Evolutionary conservation across 2,329 filamentous ascomycete species (phyloP), one percentile per base, ranked within the genome.

Genomic region (Diaporthe sp.): DNA sequence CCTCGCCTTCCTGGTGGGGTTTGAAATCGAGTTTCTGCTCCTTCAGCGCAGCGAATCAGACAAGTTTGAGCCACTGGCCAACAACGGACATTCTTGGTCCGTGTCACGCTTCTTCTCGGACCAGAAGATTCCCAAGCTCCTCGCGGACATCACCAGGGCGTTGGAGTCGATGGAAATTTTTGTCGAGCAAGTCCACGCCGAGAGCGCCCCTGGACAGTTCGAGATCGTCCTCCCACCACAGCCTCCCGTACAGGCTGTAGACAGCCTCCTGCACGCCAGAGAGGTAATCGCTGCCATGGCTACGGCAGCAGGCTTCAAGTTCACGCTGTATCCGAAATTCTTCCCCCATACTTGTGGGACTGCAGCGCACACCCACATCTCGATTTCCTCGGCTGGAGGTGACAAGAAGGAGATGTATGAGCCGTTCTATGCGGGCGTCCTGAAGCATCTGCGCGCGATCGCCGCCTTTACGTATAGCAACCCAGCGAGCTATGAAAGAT

Each of bases 21-120:
- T 97, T 78, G 95, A 98, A 82, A 91, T 97, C 55, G 95, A 97
- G 83, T 90, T 97, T 13, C 88, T 94, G 1, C 92, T 97, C 78
- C 86, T 96, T 78, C 87, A 88, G 55, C 87, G 88, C 28, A 76
- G 78, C 1, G 78, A 81, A 13, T 77, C 81, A 2, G 82, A 83
- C 5, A 80, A 82, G n/a, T 86, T 84, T 55, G 83, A 84, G 10
- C 80, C 84, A 1, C 86, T 93, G 0, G 81, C 88, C n/a, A 89
- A 89, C 10, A 87, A 88, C 61, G 92, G 91, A 1, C 94, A 96
- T 79, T 91, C 92, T 1, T 96, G 94, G 93, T 92, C 91, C 0
- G 89, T 91, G 25, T 88, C 93, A 58, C 90, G 92, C 1, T 88
- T 90, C 22, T 89, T 94, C 70, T 89, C 92, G 58, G 90, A 91